Conservation (phyloP, 345 rosid species). For the Melastoma malabathricum region DNA sequence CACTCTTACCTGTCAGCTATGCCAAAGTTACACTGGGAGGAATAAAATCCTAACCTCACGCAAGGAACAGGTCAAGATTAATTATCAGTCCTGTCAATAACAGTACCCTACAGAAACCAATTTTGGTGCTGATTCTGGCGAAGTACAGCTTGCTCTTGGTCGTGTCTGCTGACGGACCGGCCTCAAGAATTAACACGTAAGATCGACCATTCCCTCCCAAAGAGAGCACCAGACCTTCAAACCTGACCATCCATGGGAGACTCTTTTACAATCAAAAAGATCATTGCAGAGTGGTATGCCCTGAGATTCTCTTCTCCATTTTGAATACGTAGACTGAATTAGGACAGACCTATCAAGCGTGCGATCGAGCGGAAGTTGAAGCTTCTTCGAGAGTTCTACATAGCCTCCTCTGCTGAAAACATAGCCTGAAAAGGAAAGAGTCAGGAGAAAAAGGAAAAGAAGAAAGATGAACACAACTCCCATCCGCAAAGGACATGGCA, state of each 20-base stretch:
- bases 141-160: conserved; percentile 80
- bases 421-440: conserved; percentile 34
- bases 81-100: neutral
- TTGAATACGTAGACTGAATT: too few relatives aligned
- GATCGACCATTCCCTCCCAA: conserved; percentile 98
- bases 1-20: conserved; percentile 62
- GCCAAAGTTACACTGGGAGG: too few relatives aligned
- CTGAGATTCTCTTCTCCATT: too few relatives aligned
- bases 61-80: neutral
- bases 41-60: too few relatives aligned
- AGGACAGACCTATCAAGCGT: conserved; percentile 75
- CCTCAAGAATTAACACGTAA: conserved; percentile 81
- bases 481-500: neutral
- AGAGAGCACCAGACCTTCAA: conserved; percentile 85
- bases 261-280: neutral
- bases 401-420: conserved; percentile 92
- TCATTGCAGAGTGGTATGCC: neutral
- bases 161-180: conserved; percentile 84
- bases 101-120: conserved; percentile 76
- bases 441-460: neutral
- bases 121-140: conserved; percentile 82
- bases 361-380: conserved; percentile 64
- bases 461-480: neutral
- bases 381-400: conserved; percentile 70
- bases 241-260: conserved; percentile 26